A percentile compares a stretch with the other conserved stretches of the same genome.
phyloP scores from a whole-genome alignment of 495 filamentous ascomycete genomes.

The Neurospora sp. region DNA sequence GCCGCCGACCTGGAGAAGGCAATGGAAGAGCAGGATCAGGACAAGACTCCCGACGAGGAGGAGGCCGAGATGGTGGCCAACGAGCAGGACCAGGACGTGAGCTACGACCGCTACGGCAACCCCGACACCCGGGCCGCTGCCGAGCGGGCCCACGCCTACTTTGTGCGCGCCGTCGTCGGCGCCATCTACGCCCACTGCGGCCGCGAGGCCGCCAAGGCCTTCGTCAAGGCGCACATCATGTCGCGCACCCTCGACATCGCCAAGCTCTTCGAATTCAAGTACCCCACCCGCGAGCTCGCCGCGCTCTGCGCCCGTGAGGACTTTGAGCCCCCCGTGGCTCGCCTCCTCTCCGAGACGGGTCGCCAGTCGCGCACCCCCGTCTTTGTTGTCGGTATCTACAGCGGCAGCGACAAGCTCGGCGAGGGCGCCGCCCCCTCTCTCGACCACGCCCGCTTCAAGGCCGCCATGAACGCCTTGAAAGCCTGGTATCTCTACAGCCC shows the following conservation, averaged over 20 bases:
- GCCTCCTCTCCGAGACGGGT: slow-evolving; percentile 81
- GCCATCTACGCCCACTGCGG: slow-evolving; percentile 75
- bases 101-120: slow-evolving; percentile 18
- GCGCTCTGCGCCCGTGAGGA: slow-evolving; percentile 76
- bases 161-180: slow-evolving; percentile 72
- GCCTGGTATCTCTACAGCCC: slow-evolving; percentile 94
- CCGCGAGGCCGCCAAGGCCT: slow-evolving; percentile 58
- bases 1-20: neutral
- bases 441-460: slow-evolving; percentile 63
- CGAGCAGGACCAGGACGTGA: neutral
- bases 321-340: slow-evolving; percentile 79
- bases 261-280: slow-evolving; percentile 68
- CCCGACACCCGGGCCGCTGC: slow-evolving; percentile 17
- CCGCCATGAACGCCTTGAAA: slow-evolving; percentile 76
- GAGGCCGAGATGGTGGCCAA: neutral
- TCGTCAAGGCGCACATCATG: slow-evolving; percentile 74
- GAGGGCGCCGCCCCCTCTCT: slow-evolving; percentile 71
- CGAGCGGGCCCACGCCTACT: slow-evolving; percentile 42
- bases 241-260: slow-evolving; percentile 67
- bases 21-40: neutral
- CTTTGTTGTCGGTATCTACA: slow-evolving; percentile 90
- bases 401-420: slow-evolving; percentile 76
- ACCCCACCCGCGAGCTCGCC: slow-evolving; percentile 70
- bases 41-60: neutral
- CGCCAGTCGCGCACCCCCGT: slow-evolving; percentile 72